phyloP scores from a whole-genome alignment of 352 stramenopile genomes.

The Phytophthora megakarya region DNA sequence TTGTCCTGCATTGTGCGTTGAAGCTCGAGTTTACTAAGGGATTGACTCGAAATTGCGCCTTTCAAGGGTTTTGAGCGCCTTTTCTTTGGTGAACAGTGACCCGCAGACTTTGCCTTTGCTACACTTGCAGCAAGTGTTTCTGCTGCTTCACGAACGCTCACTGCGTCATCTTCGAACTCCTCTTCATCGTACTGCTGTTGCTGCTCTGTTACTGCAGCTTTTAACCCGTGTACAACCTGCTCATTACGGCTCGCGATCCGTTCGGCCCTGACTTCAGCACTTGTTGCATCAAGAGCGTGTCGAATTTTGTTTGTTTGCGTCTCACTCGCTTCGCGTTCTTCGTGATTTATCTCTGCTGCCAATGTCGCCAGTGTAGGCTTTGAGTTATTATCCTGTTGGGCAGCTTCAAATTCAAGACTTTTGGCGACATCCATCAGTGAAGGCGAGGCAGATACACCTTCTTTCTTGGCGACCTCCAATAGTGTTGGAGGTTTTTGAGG shows the following conservation, averaged over 20 bases:
- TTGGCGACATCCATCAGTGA: constrained; percentile 24
- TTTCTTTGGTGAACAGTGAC: constrained; percentile 21
- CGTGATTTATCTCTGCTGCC: constrained; percentile 46
- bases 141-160: constrained; percentile 26
- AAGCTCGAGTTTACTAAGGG: constrained; percentile 30
- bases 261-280: constrained; percentile 40
- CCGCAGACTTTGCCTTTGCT: constrained; percentile 23
- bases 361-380: constrained; percentile 33
- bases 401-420: constrained; percentile 22
- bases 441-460: constrained; percentile 12
- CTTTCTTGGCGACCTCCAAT: constrained; percentile 43
- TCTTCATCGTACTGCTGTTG: constrained; percentile 50
- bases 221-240: constrained; percentile 38
- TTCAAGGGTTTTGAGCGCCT: constrained; percentile 25
- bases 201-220: constrained; percentile 46
- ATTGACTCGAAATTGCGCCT: constrained; percentile 22
- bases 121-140: constrained; percentile 39
- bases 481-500: constrained; percentile 32
- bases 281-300: constrained; percentile 25
- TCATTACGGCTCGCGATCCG: constrained; percentile 22
- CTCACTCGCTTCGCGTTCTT: constrained; percentile 24
- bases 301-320: constrained; percentile 34
- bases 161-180: constrained; percentile 55
- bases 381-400: constrained; percentile 2
- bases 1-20: constrained; percentile 57